These are phyloP conservation scores for Capsella rubella DNA, from an alignment of 441 rosid genomes.

Conservation along the genomic window DNA sequence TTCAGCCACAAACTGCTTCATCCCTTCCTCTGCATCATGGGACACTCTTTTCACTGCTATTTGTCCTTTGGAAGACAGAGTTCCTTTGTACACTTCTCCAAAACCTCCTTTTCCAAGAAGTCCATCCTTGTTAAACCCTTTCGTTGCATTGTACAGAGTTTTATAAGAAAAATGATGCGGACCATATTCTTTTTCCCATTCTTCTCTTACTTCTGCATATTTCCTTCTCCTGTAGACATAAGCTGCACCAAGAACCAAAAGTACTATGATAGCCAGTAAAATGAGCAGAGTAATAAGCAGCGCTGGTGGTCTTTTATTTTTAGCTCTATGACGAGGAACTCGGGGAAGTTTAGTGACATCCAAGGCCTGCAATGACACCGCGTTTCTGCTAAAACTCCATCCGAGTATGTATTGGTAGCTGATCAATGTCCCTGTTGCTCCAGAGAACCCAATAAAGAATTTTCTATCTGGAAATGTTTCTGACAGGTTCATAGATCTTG, in stretches of 20 bases:
- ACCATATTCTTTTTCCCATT: constrained; percentile 60
- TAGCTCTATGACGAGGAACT: constrained; percentile 35
- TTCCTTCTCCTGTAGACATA: constrained; percentile 37
- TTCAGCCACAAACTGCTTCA: constrained; percentile 48
- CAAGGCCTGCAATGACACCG: constrained; percentile 41
- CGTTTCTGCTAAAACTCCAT: constrained; percentile 65
- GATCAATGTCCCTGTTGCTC: constrained; percentile 51
- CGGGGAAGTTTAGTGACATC: constrained; percentile 48
- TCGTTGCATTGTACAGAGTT: constrained; percentile 47
- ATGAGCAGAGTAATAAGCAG: constrained; percentile 29
- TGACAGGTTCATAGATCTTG: constrained; percentile 52
- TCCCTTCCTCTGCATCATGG: constrained; percentile 45
- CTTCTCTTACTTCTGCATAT: constrained; percentile 53
- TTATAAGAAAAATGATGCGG: constrained; percentile 44
- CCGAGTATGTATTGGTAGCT: constrained; percentile 61
- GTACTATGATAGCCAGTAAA: background rate
- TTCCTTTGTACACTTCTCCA: constrained; percentile 52
- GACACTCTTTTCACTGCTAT: constrained; percentile 54
- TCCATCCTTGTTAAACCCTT: constrained; percentile 41
- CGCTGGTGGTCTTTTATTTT: background rate
- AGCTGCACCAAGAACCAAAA: constrained; percentile 36
- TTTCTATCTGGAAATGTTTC: constrained; percentile 46
- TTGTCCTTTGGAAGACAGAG: constrained; percentile 9
- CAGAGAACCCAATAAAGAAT: constrained; percentile 64
- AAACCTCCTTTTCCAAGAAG: constrained; percentile 49